Evolutionary conservation across 805 yeast species (phyloP).

Genomic region (Teunomyces lycoperdinae): DNA sequence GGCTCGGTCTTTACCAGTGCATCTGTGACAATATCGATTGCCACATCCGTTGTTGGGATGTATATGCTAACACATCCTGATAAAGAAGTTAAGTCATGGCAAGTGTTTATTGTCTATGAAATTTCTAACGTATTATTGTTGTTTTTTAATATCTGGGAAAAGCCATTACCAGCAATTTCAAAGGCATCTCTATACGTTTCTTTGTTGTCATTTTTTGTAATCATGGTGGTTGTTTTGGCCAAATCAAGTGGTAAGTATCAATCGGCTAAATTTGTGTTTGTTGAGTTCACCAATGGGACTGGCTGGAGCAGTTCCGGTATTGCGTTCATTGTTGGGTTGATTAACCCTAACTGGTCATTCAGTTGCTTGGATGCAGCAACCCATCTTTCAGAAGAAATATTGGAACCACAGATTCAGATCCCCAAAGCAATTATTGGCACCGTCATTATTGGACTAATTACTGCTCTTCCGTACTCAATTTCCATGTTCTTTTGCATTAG

Average conservation of each 20-base stretch:
- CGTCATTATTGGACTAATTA: conserved; percentile 63
- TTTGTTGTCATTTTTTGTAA: conserved; percentile 49
- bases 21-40: conserved; percentile 54
- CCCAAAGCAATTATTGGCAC: conserved; percentile 63
- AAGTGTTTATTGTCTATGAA: conserved; percentile 51
- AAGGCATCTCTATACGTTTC: conserved; percentile 51
- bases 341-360: conserved; percentile 70
- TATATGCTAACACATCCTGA: conserved; percentile 37
- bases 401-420: conserved; percentile 54
- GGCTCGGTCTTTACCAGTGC: conserved; percentile 63
- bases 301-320: conserved; percentile 61
- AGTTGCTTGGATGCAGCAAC: conserved; percentile 69
- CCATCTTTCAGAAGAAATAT: conserved; percentile 67
- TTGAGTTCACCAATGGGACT: conserved; percentile 50
- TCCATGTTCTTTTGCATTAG: conserved; percentile 59
- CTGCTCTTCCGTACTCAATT: conserved; percentile 51
- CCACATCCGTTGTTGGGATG: conserved; percentile 52
- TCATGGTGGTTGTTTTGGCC: conserved; percentile 52
- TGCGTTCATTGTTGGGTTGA: conserved; percentile 67
- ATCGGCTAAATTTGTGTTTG: conserved; percentile 51
- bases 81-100: conserved; percentile 47
- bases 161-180: conserved; percentile 50
- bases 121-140: conserved; percentile 41
- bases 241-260: conserved; percentile 54
- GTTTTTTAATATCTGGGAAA: conserved; percentile 50